These are phyloP conservation scores for Fusarium clavum DNA, from an alignment of 2,329 filamentous ascomycete species.

Conservation along the genomic window DNA sequence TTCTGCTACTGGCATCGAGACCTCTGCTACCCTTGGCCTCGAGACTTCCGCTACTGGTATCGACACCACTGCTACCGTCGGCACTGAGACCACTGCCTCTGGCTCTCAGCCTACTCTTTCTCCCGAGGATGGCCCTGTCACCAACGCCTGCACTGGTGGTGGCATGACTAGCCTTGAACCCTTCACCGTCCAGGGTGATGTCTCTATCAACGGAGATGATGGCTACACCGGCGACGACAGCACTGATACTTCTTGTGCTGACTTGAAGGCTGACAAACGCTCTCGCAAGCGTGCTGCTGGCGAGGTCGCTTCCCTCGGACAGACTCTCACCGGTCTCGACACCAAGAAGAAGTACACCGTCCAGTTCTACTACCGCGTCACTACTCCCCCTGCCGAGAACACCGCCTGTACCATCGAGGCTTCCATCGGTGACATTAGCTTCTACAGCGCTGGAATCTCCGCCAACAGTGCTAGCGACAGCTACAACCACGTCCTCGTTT, in stretches of 20 bases:
- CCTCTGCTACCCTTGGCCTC: background rate
- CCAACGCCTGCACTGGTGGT: constrained; percentile 14
- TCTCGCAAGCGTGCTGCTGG: constrained; percentile 6
- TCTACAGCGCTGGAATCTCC: constrained; percentile 4
- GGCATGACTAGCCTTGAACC: constrained; percentile 5
- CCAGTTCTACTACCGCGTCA: constrained; percentile 35
- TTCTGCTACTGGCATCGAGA: background rate
- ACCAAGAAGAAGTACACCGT: constrained; percentile 27
- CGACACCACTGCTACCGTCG: background rate
- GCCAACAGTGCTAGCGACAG: background rate
- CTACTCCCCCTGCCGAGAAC: background rate
- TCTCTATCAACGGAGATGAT: background rate
- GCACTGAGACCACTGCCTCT: background rate
- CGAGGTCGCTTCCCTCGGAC: constrained; percentile 1
- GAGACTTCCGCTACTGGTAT: background rate
- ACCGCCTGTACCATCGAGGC: constrained; percentile 27
- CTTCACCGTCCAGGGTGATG: background rate
- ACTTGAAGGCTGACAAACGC: background rate
- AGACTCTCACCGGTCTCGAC: constrained; percentile 16
- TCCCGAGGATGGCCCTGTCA: constrained; percentile 1
- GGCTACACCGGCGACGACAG: constrained; percentile 15
- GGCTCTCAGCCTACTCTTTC: background rate
- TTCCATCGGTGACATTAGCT: constrained; percentile 15
- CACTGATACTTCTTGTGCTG: background rate
- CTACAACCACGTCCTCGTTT: constrained; percentile 3